Conservation (phyloP, 257 asterid species). For the Asclepias syriaca region DNA sequence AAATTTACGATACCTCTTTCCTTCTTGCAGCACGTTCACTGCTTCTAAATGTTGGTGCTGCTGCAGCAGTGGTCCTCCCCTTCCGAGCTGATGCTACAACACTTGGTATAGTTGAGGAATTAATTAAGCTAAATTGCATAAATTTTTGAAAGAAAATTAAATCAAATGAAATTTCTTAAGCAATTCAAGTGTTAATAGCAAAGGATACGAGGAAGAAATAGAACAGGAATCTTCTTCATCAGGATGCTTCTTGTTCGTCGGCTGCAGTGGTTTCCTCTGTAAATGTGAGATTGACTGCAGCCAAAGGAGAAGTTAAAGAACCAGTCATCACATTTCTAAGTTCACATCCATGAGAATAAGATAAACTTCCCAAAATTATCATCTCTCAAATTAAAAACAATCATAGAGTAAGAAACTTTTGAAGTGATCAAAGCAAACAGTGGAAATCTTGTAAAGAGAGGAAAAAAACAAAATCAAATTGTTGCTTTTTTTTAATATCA, state of each 20-base stretch:
- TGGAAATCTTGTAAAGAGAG: neutral
- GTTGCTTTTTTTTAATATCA: no score
- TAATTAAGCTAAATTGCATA: conserved; percentile 12
- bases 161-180: conserved; percentile 7
- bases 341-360: neutral
- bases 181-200: conserved; percentile 14
- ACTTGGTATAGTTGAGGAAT: conserved; percentile 40
- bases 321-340: conserved; percentile 10
- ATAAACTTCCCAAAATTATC: neutral
- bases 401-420: neutral
- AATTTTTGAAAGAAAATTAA: conserved; percentile 10
- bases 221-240: conserved; percentile 71
- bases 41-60: conserved; percentile 70
- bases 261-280: conserved; percentile 61
- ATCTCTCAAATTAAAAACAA: neutral
- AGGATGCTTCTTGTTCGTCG: conserved; percentile 57
- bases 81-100: conserved; percentile 40
- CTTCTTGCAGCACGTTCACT: conserved; percentile 77
- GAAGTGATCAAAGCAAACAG: neutral
- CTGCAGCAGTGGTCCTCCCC: conserved; percentile 45
- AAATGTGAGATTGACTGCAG: conserved; percentile 46
- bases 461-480: neutral
- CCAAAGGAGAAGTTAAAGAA: conserved; percentile 8
- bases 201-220: conserved; percentile 61
- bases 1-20: conserved; percentile 49